Conservation (phyloP, 257 asterid species). For the Coffea eugenioides region DNA sequence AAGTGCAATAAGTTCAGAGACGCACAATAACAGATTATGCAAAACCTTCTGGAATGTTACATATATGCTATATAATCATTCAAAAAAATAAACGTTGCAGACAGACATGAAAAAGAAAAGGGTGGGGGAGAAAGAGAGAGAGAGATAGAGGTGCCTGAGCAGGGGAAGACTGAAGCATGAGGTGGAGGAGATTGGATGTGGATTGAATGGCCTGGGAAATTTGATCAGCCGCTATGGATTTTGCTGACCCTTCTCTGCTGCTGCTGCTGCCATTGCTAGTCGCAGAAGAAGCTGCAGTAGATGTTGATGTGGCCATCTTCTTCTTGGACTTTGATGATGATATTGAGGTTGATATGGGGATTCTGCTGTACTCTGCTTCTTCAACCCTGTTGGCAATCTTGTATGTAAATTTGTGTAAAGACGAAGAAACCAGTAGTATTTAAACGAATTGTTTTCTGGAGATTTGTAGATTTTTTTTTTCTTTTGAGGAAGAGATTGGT, state of each 20-base stretch:
- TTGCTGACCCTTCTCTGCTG: conserved; percentile 66
- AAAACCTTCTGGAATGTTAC: background rate
- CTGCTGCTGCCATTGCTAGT: conserved; percentile 10
- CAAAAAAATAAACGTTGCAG: no score
- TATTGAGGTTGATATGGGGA: background rate
- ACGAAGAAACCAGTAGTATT: no score
- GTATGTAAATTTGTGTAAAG: background rate
- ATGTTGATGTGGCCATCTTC: conserved; percentile 21
- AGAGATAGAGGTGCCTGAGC: conserved; percentile 48
- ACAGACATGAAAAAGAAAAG: background rate
- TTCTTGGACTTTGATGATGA: conserved; percentile 1
- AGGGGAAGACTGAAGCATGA: conserved; percentile 85
- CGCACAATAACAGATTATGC: background rate
- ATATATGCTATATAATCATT: no score
- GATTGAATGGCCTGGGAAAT: conserved; percentile 75
- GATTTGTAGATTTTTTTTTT: no score
- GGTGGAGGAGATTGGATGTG: conserved; percentile 86
- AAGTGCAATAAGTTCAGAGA: background rate
- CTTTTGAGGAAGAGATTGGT: no score
- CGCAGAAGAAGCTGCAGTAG: conserved; percentile 4
- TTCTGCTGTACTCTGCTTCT: background rate
- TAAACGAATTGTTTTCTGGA: no score
- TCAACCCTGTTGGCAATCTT: background rate
- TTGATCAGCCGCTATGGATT: conserved; percentile 65
- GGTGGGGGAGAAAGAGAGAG: background rate